Evolutionary conservation across 768 basidiomycete genomes (phyloP), one percentile per base, ranked within the genome.

Genomic region (Sporobolomyces roseus): DNA sequence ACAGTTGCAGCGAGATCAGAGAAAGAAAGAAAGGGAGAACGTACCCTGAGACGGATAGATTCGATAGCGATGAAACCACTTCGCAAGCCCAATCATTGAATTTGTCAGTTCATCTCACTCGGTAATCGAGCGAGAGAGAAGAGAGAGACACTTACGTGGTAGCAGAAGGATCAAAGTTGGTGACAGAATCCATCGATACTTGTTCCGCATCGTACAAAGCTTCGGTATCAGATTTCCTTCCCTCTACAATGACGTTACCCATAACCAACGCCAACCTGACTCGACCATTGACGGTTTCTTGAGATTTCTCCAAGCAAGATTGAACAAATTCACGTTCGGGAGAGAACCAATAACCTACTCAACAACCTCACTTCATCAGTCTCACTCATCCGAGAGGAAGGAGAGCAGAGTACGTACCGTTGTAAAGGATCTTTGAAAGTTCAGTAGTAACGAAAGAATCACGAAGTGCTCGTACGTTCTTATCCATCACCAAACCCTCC

Each of bases 181-280:
- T 94, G 65, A 97, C 86, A 81, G 94, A 93, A 79, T 99, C 96
- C 96, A 99, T 98, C 62, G 93, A 96, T 14, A 91, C 91, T 80
- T 96, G 84, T 36, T 87, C 87, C 76, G 90, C 93, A 77, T 99
- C 96, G 78, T 99, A 99, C 30, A 99, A 84, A 67, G 88, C 89
- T 84, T 93, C 91, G 29, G 75, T 63, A 23, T 89, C 84, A 71
- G 91, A 93, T 77, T 84, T 85, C 61, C 96, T 87, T 43, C 96
- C 96, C 78, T 96, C 91, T 66, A 98, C 84, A 73, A 94, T 82
- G 43, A 93, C 90, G 79, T 97, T 98, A 60, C 96, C 96, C 82
- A 93, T 93, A 85, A 94, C 91, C 50, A 97, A 81, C 79, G 91
- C 91, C 75, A 99, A 80, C 64, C 88, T 85, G 60, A 98, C 93